Evolutionary conservation across 805 yeast genomes (phyloP).

Genomic region (Candida boidinii): DNA sequence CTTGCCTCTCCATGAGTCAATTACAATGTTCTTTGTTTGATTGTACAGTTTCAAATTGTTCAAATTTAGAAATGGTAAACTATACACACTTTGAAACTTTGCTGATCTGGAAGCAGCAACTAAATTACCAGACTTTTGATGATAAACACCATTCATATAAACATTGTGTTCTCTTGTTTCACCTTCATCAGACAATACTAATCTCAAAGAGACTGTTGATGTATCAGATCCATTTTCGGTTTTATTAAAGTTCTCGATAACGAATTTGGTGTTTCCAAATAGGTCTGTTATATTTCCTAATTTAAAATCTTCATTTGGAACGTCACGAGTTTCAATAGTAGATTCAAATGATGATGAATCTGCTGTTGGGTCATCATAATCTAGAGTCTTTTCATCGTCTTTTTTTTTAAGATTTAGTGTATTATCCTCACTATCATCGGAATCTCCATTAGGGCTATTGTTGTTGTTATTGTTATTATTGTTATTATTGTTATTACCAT

Average conservation of each 20-base stretch:
- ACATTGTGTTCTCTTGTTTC: conserved; percentile 30
- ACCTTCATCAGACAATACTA: conserved; percentile 15
- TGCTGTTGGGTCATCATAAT: conserved; percentile 6
- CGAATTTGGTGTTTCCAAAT: conserved; percentile 14
- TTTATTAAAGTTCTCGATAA: conserved; percentile 9
- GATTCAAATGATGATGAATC: conserved; percentile 8
- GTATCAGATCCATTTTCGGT: conserved; percentile 5
- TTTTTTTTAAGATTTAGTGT: not conserved
- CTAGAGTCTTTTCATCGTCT: conserved; percentile 1
- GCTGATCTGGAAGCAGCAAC: conserved; percentile 53
- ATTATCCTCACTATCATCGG: conserved; percentile 11
- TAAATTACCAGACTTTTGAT: conserved; percentile 56
- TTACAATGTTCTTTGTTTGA: conserved; percentile 33
- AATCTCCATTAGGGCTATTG: no score
- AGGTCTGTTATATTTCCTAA: conserved; percentile 20
- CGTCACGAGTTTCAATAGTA: not conserved
- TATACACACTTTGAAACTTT: conserved; percentile 53
- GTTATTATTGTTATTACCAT: no score
- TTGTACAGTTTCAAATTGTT: conserved; percentile 31
- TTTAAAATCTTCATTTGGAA: not conserved
- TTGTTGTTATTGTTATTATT: no score
- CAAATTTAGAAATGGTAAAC: conserved; percentile 48
- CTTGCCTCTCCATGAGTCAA: conserved; percentile 35
- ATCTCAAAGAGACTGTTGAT: conserved; percentile 9
- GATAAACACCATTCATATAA: conserved; percentile 53